A percentile compares a stretch with the other conserved stretches of the same genome.
These are phyloP conservation scores for Myxozyma sirexii DNA, from an alignment of 805 yeast species.

Conservation along the genomic window DNA sequence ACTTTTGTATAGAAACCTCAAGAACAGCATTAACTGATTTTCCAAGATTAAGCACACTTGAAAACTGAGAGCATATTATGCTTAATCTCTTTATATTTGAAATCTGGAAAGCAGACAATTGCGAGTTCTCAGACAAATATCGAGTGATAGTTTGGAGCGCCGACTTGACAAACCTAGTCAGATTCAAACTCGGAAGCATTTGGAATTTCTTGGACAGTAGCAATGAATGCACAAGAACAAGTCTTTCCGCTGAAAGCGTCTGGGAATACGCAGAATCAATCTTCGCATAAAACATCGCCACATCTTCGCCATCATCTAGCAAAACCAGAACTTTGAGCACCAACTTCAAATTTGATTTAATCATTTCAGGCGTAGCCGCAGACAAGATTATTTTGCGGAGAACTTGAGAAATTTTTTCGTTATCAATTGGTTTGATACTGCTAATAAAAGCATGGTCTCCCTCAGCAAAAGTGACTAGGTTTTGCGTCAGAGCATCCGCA, in stretches of 20 bases:
- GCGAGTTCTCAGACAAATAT: conserved; percentile 14
- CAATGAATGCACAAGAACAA: background rate
- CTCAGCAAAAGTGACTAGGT: background rate
- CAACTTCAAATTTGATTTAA: background rate
- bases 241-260: background rate
- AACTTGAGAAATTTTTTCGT: background rate
- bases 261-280: background rate
- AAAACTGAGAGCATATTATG: conserved; percentile 4
- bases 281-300: background rate
- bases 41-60: conserved; percentile 1
- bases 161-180: background rate
- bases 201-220: background rate
- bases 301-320: background rate
- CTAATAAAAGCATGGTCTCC: background rate
- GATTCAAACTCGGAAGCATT: background rate
- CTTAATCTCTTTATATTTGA: background rate
- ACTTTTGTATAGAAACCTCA: conserved; percentile 43
- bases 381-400: background rate
- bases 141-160: conserved; percentile 9
- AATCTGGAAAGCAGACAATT: background rate
- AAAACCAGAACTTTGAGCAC: background rate
- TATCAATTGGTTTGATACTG: too few relatives aligned
- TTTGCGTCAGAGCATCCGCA: background rate
- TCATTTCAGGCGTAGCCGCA: background rate
- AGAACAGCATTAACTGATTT: conserved; percentile 40